Evolutionary conservation across 2,329 filamentous ascomycete genomes (phyloP).

Genomic region (Xylaria sp.): DNA sequence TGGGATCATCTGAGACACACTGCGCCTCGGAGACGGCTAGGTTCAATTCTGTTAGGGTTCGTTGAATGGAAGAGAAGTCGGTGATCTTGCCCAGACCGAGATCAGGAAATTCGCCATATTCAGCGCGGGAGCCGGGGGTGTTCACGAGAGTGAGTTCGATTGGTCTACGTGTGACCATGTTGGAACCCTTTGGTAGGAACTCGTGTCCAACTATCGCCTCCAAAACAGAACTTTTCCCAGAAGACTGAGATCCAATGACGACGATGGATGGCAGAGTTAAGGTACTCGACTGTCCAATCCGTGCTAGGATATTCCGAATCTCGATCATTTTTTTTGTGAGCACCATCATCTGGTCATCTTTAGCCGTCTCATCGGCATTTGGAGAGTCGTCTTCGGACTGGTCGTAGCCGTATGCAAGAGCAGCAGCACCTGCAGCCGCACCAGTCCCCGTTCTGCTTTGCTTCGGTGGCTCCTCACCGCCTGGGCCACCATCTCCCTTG

Average conservation of each 20-base stretch:
- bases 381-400: constrained; percentile 74
- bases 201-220: constrained; percentile 98
- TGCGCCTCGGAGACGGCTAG: constrained; percentile 89
- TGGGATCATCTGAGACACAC: constrained; percentile 96
- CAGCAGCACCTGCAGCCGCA: constrained; percentile 76
- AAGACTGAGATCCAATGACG: constrained; percentile 98
- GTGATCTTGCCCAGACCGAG: constrained; percentile 89
- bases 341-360: constrained; percentile 99
- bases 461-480: constrained; percentile 66
- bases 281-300: constrained; percentile 89
- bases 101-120: constrained; percentile 97
- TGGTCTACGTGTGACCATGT: constrained; percentile 96
- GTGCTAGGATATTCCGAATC: constrained; percentile 90
- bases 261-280: constrained; percentile 95
- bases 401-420: constrained; percentile 82
- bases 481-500: constrained; percentile 57
- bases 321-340: constrained; percentile 99
- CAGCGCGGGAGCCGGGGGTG: constrained; percentile 84
- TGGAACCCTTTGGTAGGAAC: constrained; percentile 96
- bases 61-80: constrained; percentile 91
- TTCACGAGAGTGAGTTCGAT: constrained; percentile 98
- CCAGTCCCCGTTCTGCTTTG: constrained; percentile 70
- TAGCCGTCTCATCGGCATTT: constrained; percentile 72
- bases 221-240: constrained; percentile 95
- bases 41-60: constrained; percentile 94